Percentiles rank a stretch among this genome's conserved stretches.
Conservation (phyloP, 306 rosid species). For the Cicer pinnatifidum region DNA sequence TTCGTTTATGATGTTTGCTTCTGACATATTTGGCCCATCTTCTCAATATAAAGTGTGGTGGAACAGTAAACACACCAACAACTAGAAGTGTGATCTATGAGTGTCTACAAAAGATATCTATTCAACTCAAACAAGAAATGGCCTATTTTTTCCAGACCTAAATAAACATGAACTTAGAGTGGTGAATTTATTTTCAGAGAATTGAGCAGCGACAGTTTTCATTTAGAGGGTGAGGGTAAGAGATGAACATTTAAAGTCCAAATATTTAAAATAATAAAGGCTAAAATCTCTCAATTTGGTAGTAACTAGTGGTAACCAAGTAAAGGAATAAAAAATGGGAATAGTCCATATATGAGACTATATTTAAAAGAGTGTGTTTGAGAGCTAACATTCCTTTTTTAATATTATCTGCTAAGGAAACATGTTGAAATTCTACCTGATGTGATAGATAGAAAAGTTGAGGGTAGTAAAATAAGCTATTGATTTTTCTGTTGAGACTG, state of each 20-base stretch:
- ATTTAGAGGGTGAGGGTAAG: background rate
- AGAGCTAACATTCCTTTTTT: background rate
- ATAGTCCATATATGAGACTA: background rate
- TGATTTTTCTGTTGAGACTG: background rate
- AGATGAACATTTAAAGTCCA: background rate
- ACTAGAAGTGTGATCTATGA: background rate
- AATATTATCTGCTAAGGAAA: background rate
- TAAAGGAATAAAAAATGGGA: background rate
- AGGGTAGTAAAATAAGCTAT: background rate
- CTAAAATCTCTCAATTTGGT: no score
- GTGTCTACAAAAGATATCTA: background rate
- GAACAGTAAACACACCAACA: background rate
- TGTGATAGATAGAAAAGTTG: conserved; percentile 10
- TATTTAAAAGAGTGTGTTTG: background rate
- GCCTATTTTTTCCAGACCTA: background rate
- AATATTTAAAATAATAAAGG: background rate
- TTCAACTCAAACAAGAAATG: background rate
- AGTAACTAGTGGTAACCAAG: no score
- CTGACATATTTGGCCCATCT: no score
- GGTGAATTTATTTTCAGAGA: no score
- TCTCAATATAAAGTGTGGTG: background rate
- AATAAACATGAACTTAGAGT: background rate
- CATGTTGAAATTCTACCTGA: conserved; percentile 14
- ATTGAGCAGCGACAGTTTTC: no score
- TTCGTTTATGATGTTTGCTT: background rate